Evolutionary conservation across 129 eudicot genomes (phyloP).

Genomic region (Artemisia annua): DNA sequence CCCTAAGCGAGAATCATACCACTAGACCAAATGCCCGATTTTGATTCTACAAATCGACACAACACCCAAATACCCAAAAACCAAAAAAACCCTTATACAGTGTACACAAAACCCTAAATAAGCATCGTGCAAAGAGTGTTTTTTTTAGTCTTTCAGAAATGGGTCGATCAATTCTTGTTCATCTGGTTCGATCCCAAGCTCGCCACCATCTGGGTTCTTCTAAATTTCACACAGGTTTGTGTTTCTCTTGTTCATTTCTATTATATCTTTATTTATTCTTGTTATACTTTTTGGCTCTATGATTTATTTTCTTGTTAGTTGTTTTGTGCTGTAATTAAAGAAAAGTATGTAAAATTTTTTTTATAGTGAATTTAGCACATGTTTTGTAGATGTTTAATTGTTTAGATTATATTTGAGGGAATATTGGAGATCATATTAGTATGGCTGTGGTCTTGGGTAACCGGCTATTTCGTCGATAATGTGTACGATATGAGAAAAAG

Average conservation of each 20-base stretch:
- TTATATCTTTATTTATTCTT: background rate
- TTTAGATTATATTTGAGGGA: too few species aligned
- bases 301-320: background rate
- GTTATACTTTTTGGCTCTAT: background rate
- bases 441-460: too few species aligned
- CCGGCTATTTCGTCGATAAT: too few species aligned
- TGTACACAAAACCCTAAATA: slow-evolving; percentile 32
- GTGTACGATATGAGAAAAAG: too few species aligned
- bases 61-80: background rate
- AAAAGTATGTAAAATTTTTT: too few species aligned
- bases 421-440: too few species aligned
- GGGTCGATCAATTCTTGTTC: slow-evolving; percentile 56
- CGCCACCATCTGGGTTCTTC: slow-evolving; percentile 36
- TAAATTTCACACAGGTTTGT: slow-evolving; percentile 43
- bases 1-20: slow-evolving; percentile 99
- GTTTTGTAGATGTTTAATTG: too few species aligned
- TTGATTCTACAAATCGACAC: fast-evolving
- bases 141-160: slow-evolving; percentile 21
- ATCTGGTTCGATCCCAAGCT: slow-evolving; percentile 51
- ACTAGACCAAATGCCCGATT: slow-evolving; percentile 94
- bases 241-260: background rate
- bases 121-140: background rate
- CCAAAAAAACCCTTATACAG: background rate
- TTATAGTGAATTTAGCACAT: too few species aligned
- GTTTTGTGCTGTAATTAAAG: too few species aligned